These are phyloP conservation scores for Fusarium avenaceum DNA, from an alignment of 2,329 filamentous ascomycete genomes.

Conservation along the genomic window DNA sequence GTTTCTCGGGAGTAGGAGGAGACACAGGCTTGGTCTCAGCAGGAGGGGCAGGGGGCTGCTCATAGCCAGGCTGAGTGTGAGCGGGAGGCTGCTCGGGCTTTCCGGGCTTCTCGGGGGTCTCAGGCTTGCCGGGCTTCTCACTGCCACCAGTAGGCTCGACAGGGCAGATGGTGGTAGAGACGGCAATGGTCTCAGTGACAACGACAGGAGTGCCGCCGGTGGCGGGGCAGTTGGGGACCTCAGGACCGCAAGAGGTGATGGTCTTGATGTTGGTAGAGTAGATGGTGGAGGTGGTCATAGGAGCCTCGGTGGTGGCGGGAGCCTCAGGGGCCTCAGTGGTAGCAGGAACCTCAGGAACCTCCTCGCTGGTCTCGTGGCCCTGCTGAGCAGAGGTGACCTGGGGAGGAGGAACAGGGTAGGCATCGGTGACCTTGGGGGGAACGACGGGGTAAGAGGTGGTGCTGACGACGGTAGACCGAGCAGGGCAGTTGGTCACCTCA, in stretches of 20 bases:
- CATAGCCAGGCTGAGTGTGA: conserved; percentile 10
- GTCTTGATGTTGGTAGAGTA: conserved; percentile 71
- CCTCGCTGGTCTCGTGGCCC: conserved; percentile 54
- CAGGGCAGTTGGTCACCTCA: conserved; percentile 50
- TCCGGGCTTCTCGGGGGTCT: conserved; percentile 8
- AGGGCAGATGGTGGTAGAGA: conserved; percentile 59
- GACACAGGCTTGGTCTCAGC: conserved; percentile 12
- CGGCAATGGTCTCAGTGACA: conserved; percentile 55
- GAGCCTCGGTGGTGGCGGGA: conserved; percentile 55
- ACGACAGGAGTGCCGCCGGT: conserved; percentile 53
- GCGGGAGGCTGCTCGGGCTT: conserved; percentile 12
- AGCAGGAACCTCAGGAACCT: conserved; percentile 36
- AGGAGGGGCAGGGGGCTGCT: conserved; percentile 33
- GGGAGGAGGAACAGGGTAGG: neutral
- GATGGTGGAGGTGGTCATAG: conserved; percentile 66
- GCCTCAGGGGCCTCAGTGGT: conserved; percentile 54
- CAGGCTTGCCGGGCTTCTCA: conserved; percentile 33
- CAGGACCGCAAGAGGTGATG: conserved; percentile 71
- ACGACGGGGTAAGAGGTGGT: conserved; percentile 40
- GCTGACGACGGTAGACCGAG: conserved; percentile 42
- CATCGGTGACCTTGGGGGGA: conserved; percentile 19
- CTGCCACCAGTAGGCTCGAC: conserved; percentile 49
- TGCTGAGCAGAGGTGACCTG: conserved; percentile 43
- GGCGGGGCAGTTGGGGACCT: conserved; percentile 73
- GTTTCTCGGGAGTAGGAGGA: neutral